Evolutionary conservation across 1,284 basidiomycete species (phyloP).

Genomic region (Hemileia vastatrix): DNA sequence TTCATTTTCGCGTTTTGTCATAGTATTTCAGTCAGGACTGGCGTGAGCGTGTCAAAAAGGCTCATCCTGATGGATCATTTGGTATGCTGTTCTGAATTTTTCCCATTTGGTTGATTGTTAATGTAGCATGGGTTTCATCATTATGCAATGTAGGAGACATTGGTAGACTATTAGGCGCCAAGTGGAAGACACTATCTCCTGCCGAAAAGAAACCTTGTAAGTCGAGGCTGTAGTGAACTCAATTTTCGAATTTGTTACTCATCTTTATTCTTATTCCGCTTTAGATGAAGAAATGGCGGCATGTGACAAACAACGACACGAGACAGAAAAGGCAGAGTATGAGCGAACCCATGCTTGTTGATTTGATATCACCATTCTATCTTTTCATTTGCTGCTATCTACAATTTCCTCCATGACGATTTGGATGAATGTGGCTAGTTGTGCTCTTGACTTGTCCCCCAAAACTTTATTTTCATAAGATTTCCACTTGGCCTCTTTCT

Average conservation of each 20-base stretch:
- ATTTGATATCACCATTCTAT: no score
- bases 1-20: not conserved
- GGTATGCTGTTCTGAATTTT: not conserved
- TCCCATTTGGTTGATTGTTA: not conserved
- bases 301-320: constrained; percentile 19
- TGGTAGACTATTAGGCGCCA: constrained; percentile 74
- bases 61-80: constrained; percentile 13
- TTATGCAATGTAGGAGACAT: constrained; percentile 54
- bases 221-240: not conserved
- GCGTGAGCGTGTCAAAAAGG: constrained; percentile 18
- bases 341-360: constrained; percentile 4
- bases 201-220: constrained; percentile 54
- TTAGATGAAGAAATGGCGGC: constrained; percentile 18
- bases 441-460: no score
- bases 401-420: no score
- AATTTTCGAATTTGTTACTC: not conserved
- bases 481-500: no score
- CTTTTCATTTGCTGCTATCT: no score
- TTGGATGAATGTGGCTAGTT: no score
- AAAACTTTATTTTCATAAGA: no score
- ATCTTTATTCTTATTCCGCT: not conserved
- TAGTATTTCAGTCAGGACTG: constrained; percentile 20
- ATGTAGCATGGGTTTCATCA: not conserved
- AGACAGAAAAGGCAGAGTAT: constrained; percentile 19
- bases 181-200: constrained; percentile 78